Conservation (phyloP, 2,329 filamentous ascomycete genomes). For the Fusarium sp. region DNA sequence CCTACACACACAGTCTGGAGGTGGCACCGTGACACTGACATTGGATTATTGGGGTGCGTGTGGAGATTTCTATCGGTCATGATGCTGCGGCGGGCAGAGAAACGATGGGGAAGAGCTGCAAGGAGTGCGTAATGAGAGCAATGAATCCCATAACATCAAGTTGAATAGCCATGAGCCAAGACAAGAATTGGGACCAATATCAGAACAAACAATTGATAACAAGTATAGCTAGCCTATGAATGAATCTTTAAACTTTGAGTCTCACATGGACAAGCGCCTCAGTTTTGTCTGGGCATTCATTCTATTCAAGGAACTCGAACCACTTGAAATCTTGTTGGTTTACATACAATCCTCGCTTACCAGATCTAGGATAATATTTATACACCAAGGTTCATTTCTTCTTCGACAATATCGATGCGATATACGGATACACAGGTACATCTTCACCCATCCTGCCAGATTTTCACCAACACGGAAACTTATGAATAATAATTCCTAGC, state of each 20-base stretch:
- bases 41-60: slow-evolving; percentile 26
- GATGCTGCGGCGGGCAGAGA: slow-evolving; percentile 16
- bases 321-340: background rate
- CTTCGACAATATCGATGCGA: background rate
- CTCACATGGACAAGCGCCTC: background rate
- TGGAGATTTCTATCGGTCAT: slow-evolving; percentile 28
- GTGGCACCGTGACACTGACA: slow-evolving; percentile 36
- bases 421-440: background rate
- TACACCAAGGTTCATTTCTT: background rate
- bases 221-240: background rate
- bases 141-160: background rate
- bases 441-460: background rate
- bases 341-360: background rate
- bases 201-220: background rate
- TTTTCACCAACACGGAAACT: background rate
- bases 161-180: background rate
- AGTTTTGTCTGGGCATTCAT: slow-evolving; percentile 4
- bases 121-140: background rate
- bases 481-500: slow-evolving; percentile 13
- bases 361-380: background rate
- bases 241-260: background rate
- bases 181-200: slow-evolving; percentile 1
- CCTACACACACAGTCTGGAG: slow-evolving; percentile 33
- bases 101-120: background rate
- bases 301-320: slow-evolving; percentile 2